Evolutionary conservation across 2,329 filamentous ascomycete species (phyloP).

Genomic region (Fusarium sp.): DNA sequence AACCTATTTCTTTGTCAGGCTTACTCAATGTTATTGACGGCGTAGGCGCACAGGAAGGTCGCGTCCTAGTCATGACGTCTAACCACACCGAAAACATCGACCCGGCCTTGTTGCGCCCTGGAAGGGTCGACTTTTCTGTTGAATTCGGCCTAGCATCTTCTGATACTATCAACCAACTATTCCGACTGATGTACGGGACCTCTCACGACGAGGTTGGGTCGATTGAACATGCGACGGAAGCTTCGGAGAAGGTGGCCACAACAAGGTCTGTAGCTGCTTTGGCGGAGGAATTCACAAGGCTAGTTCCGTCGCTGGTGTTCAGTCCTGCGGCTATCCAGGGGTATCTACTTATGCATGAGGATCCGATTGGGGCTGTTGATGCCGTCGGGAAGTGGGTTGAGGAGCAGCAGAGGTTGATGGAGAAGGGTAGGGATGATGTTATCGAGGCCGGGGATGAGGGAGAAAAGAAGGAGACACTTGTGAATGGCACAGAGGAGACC

Average conservation of each 20-base stretch:
- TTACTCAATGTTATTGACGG: slow-evolving; percentile 77
- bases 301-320: slow-evolving; percentile 23
- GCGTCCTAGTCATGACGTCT: slow-evolving; percentile 78
- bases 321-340: slow-evolving; percentile 37
- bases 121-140: slow-evolving; percentile 22
- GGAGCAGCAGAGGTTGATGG: slow-evolving; percentile 1
- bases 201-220: not conserved
- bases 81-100: slow-evolving; percentile 57
- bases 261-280: not conserved
- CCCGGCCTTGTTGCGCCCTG: slow-evolving; percentile 12
- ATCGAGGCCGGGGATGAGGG: not conserved
- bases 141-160: slow-evolving; percentile 23
- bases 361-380: slow-evolving; percentile 18
- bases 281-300: slow-evolving; percentile 13
- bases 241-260: not conserved
- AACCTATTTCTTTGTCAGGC: slow-evolving; percentile 62
- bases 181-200: slow-evolving; percentile 19
- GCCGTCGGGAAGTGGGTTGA: slow-evolving; percentile 12
- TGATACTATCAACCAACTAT: slow-evolving; percentile 6
- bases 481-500: not conserved
- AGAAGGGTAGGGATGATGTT: not conserved
- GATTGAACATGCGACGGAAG: not conserved
- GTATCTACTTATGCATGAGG: slow-evolving; percentile 27
- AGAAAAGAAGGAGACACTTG: not conserved
- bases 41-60: slow-evolving; percentile 73